These are phyloP conservation scores for Penicillium cinerascens DNA, from an alignment of 495 filamentous ascomycete genomes.

Conservation along the genomic window DNA sequence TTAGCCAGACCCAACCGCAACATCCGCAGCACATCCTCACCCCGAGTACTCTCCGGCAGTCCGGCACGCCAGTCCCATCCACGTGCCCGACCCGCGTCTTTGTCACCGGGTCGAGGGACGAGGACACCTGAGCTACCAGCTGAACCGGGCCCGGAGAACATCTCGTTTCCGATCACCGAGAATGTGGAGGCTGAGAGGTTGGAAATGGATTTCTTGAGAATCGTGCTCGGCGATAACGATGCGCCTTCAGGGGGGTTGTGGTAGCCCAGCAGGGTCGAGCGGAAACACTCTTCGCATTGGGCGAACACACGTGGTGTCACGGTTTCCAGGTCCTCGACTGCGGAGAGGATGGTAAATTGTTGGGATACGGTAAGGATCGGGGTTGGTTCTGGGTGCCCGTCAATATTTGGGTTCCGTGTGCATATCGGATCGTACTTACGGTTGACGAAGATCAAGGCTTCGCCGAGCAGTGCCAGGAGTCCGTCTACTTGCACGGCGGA, in stretches of 20 bases:
- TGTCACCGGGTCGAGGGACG: constrained; percentile 37
- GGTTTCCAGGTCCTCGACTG: constrained; percentile 78
- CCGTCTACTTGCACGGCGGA: constrained; percentile 83
- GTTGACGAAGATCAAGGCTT: constrained; percentile 71
- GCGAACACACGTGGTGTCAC: constrained; percentile 66
- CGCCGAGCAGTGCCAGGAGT: constrained; percentile 76
- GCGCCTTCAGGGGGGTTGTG: constrained; percentile 31
- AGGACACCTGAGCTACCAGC: constrained; percentile 55
- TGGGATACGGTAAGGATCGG: constrained; percentile 52
- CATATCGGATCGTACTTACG: constrained; percentile 37
- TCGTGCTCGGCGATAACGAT: constrained; percentile 53
- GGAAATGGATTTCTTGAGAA: constrained; percentile 66
- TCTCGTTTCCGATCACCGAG: constrained; percentile 68
- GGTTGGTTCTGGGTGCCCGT: constrained; percentile 31
- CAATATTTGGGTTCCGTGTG: background rate
- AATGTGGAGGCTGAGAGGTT: constrained; percentile 53
- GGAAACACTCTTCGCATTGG: constrained; percentile 68
- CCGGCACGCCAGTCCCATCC: constrained; percentile 85
- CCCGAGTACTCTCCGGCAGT: constrained; percentile 53
- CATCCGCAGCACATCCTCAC: constrained; percentile 64
- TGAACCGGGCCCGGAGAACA: constrained; percentile 51
- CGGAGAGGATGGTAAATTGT: constrained; percentile 70
- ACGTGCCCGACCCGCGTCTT: constrained; percentile 42
- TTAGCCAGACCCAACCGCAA: constrained; percentile 71
- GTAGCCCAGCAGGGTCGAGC: constrained; percentile 43